Percentiles rank a stretch among this genome's conserved stretches.
phyloP scores from a whole-genome alignment of 192 early-diverging fungal species.

The Allomyces macrogynus region DNA sequence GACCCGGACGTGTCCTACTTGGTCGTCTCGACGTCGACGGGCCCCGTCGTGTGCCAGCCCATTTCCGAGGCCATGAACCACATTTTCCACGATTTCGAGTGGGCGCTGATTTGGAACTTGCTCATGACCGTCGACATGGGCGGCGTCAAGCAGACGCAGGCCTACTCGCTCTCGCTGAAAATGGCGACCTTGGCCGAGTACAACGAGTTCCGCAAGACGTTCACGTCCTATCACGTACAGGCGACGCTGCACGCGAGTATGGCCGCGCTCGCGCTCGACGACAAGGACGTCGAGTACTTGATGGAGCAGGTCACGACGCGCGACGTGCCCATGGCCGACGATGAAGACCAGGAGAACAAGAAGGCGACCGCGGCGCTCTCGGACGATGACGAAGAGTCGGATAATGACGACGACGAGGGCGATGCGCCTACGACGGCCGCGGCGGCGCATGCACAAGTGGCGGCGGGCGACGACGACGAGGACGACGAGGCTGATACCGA shows the following conservation, averaged over 20 bases:
- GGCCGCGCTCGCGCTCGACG: background rate
- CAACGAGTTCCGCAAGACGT: background rate
- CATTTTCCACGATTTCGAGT: background rate
- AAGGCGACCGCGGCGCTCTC: constrained; percentile 3
- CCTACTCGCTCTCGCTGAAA: background rate
- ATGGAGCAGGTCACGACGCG: background rate
- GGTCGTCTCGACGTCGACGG: background rate
- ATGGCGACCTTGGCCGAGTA: background rate
- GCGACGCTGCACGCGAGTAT: background rate
- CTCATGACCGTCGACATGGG: background rate
- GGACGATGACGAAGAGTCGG: constrained; percentile 9
- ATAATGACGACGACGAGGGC: constrained; percentile 8
- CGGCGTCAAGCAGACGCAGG: background rate
- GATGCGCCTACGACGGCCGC: constrained; percentile 14
- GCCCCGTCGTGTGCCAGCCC: background rate
- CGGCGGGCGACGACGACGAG: constrained; percentile 26
- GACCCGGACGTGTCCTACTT: background rate
- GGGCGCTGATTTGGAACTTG: background rate
- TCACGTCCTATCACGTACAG: background rate
- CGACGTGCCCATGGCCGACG: background rate
- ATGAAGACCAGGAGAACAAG: constrained; percentile 8
- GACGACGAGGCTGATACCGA: constrained; percentile 17
- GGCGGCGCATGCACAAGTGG: constrained; percentile 13
- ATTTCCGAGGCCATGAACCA: background rate
- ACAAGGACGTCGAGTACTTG: background rate